Base-by-base conservation (phyloP, 2,329 filamentous ascomycete genomes). In the Mariannaea sp. region DNA sequence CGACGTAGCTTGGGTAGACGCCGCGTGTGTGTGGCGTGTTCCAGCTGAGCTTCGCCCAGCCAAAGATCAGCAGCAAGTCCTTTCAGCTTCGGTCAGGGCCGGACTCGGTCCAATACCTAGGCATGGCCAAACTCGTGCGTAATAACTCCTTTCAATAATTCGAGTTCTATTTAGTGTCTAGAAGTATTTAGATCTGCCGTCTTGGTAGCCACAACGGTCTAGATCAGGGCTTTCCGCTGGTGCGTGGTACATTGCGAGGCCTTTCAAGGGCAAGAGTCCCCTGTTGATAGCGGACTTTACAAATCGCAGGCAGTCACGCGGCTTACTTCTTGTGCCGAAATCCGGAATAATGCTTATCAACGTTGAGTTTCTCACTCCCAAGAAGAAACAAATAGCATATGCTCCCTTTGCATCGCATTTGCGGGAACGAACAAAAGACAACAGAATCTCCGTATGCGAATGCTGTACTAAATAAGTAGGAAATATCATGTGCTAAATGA, bases 251-350 rank as follows among this genome's bases (percentile, higher is more conserved):
- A 29, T 17, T 33, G 7, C 7, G 30, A 33, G 13, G 7, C 22
- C 29, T 38, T 4, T 13, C 13, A 33, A 38, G 39, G 44, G 50
- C 47, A 38, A 30, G 50, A 43, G 43, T n/a, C 50, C 50, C 50
- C 50, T 53, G 50, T 48, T 32, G 24, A 32, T 36, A 42, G 32
- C 24, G 50, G 38, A 32, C 29, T 46, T 48, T 43, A 38, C 29
- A 43, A 24, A 35, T 41, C n/a, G n/a, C n/a, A n/a, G n/a, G n/a
- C n/a, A n/a, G n/a, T n/a, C n/a, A n/a, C n/a, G n/a, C n/a, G n/a
- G n/a, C n/a, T n/a, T n/a, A n/a, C n/a, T n/a, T n/a, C n/a, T n/a
- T n/a, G n/a, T n/a, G n/a, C n/a, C n/a, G n/a, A n/a, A n/a, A n/a
- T n/a, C n/a, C n/a, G n/a, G n/a, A n/a, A n/a, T n/a, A n/a, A n/a